Evolutionary conservation across 2,329 filamentous ascomycete species (phyloP), one percentile per base, ranked within the genome.

Genomic region (Chaetomium globosum): DNA sequence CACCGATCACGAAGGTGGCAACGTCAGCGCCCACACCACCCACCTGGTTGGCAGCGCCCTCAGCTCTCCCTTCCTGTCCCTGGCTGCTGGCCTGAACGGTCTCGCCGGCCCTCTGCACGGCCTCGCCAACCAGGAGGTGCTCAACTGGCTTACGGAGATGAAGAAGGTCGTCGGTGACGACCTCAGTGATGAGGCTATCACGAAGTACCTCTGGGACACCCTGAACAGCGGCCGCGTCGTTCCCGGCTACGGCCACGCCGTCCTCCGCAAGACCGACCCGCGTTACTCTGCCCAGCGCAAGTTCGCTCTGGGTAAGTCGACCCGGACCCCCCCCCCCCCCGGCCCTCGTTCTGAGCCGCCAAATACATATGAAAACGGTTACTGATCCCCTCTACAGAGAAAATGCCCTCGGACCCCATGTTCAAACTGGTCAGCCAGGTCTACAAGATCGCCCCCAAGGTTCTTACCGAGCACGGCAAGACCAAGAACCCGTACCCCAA

Each of bases 391-490:
- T 33, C 23, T 61, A 70, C 70, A 80, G 79, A 91, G 84, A 92
- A 97, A 80, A 89, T 97, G 79, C 92, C 94, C 77, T 87, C 97
- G 76, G 95, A 98, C 87, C 93, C 94, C 76, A 96, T 99, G 93
- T 99, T 97, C 92, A 93, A 99, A 88, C 91, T 99, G 74, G 95
- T 99, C 83, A 96, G 91, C 87, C 95, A 99, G 85, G 95, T 99
- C 74, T 99, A 98, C 91, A 99, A 99, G 92, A 98, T 99, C 75
- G 95, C 95, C 71, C 95, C 95, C 71, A 91, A 90, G 76, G 95
- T 99, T 75, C 86, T 99, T 79, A 99, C 95, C 72, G 93, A 99
- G 89, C 95, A 99, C 85, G 95, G 95, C 84, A 99, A 99, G 92
- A 98, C 94, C 86, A 98, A 98, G 91, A 97, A 98, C 91, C 94